Base-by-base conservation (phyloP, 2,329 filamentous ascomycete genomes). In the Stachybotrys chartarum region DNA sequence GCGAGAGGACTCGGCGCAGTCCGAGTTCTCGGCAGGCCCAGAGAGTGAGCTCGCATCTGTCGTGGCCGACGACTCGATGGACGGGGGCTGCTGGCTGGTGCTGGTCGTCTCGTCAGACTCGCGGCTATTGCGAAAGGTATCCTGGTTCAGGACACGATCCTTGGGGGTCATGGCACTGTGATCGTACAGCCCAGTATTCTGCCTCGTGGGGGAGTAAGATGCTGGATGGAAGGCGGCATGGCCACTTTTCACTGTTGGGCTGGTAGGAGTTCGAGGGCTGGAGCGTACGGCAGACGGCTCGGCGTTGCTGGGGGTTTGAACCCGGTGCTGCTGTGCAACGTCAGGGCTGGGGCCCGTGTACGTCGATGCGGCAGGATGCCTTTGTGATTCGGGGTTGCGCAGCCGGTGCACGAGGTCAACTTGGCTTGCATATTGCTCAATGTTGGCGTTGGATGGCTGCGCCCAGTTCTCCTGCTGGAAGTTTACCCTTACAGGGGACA, bases 11-110 rank as follows among this genome's bases (percentile, higher is more conserved):
- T 70, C 68, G n/a, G 69, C 72, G 59, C 70, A 72, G 44, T 81
- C 78, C 12, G 68, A 68, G 50, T 64, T 69, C 59, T 83, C 81
- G 52, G 78, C 78, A 52, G 71, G 66, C 14, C 77, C 78, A 8
- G 77, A 82, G 32, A 82, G 63, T 5, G 81, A 83, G 66, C 80
- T 84, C 46, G 77, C 75, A 61, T 80, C 84, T 7, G 81, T 83
- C 48, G 76, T 75, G 8, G 75, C 75, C 4, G 80, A 84, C 0
- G 80, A 81, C 56, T 80, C 73, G 8, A 73, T 71, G 6, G 80
- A 83, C 16, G 70, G 60, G 10, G 61, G 78, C 54, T 77, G 77
- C 53, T 77, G 78, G 10, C 75, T 72, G 11, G 72, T 77, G 63
- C 77, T 80, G 12, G 72, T 68, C 24, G 78, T 79, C 32, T 75